Evolutionary conservation across 495 filamentous ascomycete genomes (phyloP).

Genomic region (Penicillium ucsense): DNA sequence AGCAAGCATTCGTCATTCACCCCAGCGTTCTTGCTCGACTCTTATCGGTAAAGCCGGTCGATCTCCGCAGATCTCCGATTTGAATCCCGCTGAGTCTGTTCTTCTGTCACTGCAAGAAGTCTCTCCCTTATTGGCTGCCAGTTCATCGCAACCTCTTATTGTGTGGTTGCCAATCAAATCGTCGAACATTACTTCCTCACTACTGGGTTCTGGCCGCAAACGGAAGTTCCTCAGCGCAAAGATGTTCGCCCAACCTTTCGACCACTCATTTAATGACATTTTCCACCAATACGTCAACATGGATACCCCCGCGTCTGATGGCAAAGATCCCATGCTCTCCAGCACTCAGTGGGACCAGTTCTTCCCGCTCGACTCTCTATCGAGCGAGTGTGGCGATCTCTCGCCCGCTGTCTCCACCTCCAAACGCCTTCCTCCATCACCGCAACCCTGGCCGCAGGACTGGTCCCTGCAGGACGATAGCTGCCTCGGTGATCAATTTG

Average conservation of each 20-base stretch:
- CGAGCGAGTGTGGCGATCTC: constrained; percentile 38
- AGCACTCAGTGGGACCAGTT: constrained; percentile 33
- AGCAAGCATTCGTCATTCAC: constrained; percentile 2
- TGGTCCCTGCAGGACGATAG: constrained; percentile 32
- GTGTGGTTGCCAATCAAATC: constrained; percentile 23
- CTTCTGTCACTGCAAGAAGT: not conserved
- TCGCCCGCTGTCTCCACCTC: constrained; percentile 29
- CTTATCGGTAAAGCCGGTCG: not conserved
- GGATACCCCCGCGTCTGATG: constrained; percentile 31
- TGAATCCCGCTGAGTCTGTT: not conserved
- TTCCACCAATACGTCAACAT: constrained; percentile 45
- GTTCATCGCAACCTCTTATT: not conserved
- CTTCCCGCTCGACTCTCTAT: constrained; percentile 33
- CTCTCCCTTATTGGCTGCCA: not conserved
- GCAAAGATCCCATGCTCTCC: constrained; percentile 34
- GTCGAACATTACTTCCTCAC: constrained; percentile 12
- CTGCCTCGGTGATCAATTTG: constrained; percentile 19
- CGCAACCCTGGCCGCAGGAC: constrained; percentile 32
- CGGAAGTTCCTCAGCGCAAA: constrained; percentile 28
- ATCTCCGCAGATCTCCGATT: constrained; percentile 1
- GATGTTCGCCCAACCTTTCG: constrained; percentile 39
- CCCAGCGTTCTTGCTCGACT: not conserved
- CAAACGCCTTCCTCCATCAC: constrained; percentile 26
- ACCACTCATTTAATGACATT: constrained; percentile 43
- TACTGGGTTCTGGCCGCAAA: constrained; percentile 28